Evolutionary conservation across 495 filamentous ascomycete species (phyloP), one percentile per base, ranked within the genome.

Genomic region (Trypethelium eluteriae): DNA sequence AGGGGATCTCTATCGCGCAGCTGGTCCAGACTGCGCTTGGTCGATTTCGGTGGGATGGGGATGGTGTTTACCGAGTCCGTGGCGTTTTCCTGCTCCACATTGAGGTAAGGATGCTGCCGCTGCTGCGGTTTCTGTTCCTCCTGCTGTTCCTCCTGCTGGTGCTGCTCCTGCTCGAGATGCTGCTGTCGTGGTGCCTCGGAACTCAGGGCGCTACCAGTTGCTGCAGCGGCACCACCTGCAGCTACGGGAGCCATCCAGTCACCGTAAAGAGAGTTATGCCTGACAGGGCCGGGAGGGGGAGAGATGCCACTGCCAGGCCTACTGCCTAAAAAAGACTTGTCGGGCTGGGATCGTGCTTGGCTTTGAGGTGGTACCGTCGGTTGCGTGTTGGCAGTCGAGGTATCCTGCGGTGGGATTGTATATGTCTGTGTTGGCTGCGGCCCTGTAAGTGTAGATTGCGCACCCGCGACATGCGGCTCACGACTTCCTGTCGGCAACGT

Each of bases 201-300:
- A 3, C 25, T 25, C 25, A 25, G 25, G 25, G 25, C 25, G 25
- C 25, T 25, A 25, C 67, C 74, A 2, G 70, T 35, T 7, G 65
- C 72, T 32, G 71, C 74, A 18, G 68, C 74, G 3, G 71, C 75
- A 41, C 64, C 75, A 16, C 74, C 77, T n/a, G 68, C 73, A 3
- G 72, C 76, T 16, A 72, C 72, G 39, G 76, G 76, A 4, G 73
- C 71, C 73, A 77, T 72, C 76, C 76, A 77, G 50, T 77, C 73
- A 41, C 74, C 76, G 62, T 78, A 77, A 11, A 35, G 67, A 38
- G 68, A 74, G 41, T 72, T 72, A 39, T 71, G 69, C 34, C 74
- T 64, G 25, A 25, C 39, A n/a, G 35, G 53, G 53, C 36, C 38
- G 14, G 67, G 67, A 2, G 16, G 39, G 1, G 49, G 53, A 35